These are phyloP conservation scores for Cenchrus fungigraminus DNA, from an alignment of 176 grass and related monocot species.

Conservation along the genomic window DNA sequence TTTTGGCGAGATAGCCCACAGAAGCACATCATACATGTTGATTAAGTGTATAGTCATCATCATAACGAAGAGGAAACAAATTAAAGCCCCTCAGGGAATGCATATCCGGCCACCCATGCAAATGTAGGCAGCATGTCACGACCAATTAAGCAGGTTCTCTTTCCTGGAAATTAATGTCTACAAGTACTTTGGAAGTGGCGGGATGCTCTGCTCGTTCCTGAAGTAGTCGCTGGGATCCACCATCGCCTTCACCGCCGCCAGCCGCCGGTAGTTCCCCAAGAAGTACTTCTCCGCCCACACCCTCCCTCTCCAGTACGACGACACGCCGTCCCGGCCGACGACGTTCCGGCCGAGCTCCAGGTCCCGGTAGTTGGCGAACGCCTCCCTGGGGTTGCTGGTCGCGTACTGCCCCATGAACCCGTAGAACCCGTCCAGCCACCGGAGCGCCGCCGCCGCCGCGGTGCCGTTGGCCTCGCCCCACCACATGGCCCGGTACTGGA, in stretches of 20 bases:
- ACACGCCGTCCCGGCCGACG: conserved; percentile 15
- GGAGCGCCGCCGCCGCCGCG: not conserved
- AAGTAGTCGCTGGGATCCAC: conserved; percentile 59
- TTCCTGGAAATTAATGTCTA: no score
- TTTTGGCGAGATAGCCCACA: no score
- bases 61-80: no score
- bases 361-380: conserved; percentile 55
- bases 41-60: no score
- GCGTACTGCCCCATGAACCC: conserved; percentile 16
- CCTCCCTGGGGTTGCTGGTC: conserved; percentile 42
- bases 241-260: conserved; percentile 31
- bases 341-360: conserved; percentile 47
- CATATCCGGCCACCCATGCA: no score
- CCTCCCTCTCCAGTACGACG: conserved; percentile 36
- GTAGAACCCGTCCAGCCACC: conserved; percentile 31
- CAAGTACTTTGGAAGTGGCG: conserved; percentile 19
- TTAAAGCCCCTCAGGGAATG: no score
- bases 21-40: no score
- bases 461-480: conserved; percentile 7
- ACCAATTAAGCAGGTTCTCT: no score
- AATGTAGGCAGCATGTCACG: no score
- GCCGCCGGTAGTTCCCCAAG: conserved; percentile 43
- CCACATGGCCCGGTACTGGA: conserved; percentile 40
- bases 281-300: conserved; percentile 39
- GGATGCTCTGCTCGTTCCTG: conserved; percentile 71